A percentile compares a stretch with the other conserved stretches of the same genome.
Evolutionary conservation across 176 grass and related monocot species (phyloP).

Genomic region (Themeda triandra): DNA sequence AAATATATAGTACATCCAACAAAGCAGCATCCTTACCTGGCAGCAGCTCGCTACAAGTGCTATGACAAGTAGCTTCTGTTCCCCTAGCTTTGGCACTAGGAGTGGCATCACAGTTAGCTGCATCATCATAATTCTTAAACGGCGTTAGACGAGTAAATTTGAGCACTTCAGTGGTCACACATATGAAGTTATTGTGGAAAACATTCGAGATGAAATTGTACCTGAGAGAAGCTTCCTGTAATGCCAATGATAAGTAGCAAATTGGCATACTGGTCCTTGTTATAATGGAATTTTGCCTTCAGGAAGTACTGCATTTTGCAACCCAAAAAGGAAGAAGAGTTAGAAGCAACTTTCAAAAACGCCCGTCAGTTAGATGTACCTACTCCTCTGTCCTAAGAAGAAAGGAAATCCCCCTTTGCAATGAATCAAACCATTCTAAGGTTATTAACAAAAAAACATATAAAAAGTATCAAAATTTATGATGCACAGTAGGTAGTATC

Average conservation of each 20-base stretch:
- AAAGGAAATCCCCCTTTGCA: background rate
- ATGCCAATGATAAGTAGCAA: conserved; percentile 65
- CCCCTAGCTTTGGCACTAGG: conserved; percentile 62
- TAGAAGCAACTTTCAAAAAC: background rate
- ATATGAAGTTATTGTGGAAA: background rate
- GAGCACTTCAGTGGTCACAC: background rate
- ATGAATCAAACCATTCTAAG: background rate
- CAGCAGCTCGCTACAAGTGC: conserved; percentile 57
- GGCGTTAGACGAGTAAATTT: background rate
- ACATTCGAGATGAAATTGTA: conserved; percentile 11
- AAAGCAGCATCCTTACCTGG: conserved; percentile 45
- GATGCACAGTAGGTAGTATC: background rate
- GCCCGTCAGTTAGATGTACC: background rate
- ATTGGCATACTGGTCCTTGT: conserved; percentile 85
- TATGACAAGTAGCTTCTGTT: conserved; percentile 75
- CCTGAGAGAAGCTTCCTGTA: conserved; percentile 76
- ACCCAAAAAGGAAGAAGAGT: background rate
- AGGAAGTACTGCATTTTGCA: conserved; percentile 73
- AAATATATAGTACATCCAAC: conserved; percentile 14
- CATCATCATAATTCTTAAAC: conserved; percentile 24
- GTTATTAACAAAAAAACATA: background rate
- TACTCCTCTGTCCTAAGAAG: background rate
- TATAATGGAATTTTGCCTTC: conserved; percentile 91
- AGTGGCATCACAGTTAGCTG: conserved; percentile 82
- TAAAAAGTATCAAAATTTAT: background rate